Percentiles rank a stretch among this genome's conserved stretches.
Conservation (phyloP, 805 yeast species). For the Starmera pachycereana region DNA sequence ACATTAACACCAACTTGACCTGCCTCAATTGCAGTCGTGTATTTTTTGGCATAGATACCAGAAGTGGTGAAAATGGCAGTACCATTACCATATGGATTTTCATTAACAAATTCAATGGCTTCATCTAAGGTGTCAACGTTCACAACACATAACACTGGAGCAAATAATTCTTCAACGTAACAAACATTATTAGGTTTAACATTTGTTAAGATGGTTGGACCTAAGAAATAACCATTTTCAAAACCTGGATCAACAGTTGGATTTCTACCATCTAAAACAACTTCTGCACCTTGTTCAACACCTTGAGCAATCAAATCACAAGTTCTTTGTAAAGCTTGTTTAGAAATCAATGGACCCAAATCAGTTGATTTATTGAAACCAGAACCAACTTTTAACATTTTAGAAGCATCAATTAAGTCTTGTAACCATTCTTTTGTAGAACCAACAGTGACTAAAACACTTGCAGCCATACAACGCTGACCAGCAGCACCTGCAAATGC, state of each 20-base stretch:
- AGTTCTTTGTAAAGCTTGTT: conserved; percentile 42
- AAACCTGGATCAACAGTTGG: conserved; percentile 31
- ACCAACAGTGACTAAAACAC: conserved; percentile 65
- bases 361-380: conserved; percentile 56
- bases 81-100: conserved; percentile 61
- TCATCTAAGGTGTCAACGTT: conserved; percentile 61
- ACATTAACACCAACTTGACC: conserved; percentile 76
- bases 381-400: conserved; percentile 45
- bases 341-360: conserved; percentile 62
- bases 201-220: conserved; percentile 56
- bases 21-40: conserved; percentile 56
- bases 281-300: conserved; percentile 46
- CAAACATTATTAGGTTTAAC: conserved; percentile 56
- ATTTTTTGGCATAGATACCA: conserved; percentile 61
- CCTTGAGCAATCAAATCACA: conserved; percentile 41
- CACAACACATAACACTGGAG: conserved; percentile 58
- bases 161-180: conserved; percentile 66
- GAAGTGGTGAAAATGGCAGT: conserved; percentile 59
- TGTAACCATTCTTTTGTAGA: conserved; percentile 47
- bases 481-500: conserved; percentile 83
- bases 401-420: conserved; percentile 50
- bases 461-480: conserved; percentile 75
- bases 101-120: conserved; percentile 55
- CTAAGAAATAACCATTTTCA: conserved; percentile 59
- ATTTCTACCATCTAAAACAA: conserved; percentile 56